Conservation (phyloP, 2,329 filamentous ascomycete genomes). For the Immersiporthe knoxdaviesiana region DNA sequence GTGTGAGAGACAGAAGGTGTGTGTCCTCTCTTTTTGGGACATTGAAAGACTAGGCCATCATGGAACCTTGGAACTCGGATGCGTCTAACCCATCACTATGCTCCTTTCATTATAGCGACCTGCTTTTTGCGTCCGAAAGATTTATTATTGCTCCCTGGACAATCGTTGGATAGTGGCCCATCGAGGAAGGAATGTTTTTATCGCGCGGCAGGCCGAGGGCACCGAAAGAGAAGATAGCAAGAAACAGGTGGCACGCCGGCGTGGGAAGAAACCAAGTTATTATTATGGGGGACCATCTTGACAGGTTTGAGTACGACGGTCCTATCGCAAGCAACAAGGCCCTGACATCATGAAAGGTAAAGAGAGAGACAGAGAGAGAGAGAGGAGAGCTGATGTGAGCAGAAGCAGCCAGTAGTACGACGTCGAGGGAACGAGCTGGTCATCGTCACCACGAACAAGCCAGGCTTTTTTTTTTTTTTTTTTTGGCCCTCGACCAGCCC, state of each 20-base stretch:
- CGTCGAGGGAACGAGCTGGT: neutral
- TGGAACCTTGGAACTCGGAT: neutral
- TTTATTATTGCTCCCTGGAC: too few relatives aligned
- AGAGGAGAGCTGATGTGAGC: neutral
- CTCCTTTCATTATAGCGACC: neutral
- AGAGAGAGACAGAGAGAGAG: neutral
- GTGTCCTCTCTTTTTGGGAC: neutral
- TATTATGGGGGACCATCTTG: neutral
- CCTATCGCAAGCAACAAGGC: neutral
- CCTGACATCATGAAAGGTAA: neutral
- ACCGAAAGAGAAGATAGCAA: neutral
- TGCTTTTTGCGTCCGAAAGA: neutral
- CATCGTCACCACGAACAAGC: neutral
- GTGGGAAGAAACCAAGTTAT: neutral
- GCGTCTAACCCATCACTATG: neutral
- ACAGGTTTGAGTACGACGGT: neutral
- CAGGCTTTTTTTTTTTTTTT: too few relatives aligned
- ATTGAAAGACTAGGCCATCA: neutral
- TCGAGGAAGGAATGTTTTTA: neutral
- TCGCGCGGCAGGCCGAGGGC: conserved; percentile 1
- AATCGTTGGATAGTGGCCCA: neutral
- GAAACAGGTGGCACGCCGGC: neutral
- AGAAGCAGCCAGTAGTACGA: neutral
- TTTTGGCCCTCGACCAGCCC: too few relatives aligned
- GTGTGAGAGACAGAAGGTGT: neutral